Evolutionary conservation across 305 asterid genomes (phyloP).

Genomic region (Euphrasia arctica): DNA sequence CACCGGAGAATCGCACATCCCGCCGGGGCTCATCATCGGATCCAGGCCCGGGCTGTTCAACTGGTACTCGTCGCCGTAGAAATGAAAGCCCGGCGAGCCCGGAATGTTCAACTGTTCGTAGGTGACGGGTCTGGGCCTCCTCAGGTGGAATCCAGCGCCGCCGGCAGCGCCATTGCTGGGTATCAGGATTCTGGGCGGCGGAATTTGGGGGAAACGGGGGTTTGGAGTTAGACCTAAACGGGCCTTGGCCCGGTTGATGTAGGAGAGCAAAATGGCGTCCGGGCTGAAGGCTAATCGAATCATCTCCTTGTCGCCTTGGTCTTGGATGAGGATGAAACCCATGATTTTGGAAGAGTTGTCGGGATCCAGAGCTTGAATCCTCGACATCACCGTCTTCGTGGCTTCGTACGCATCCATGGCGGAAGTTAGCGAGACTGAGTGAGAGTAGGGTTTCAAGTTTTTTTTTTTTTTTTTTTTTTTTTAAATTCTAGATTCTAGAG

Average conservation of each 20-base stretch:
- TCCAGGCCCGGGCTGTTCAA: constrained; percentile 38
- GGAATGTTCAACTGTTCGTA: constrained; percentile 30
- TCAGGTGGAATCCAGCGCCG: constrained; percentile 44
- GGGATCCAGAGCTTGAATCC: constrained; percentile 31
- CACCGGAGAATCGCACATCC: constrained; percentile 59
- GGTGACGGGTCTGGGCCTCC: constrained; percentile 38
- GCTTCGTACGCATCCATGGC: constrained; percentile 7
- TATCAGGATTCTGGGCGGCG: background rate
- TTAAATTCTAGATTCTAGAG: no score
- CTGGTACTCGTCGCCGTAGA: constrained; percentile 36
- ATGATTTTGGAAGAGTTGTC: constrained; percentile 88
- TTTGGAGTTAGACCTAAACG: constrained; percentile 42
- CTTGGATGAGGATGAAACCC: constrained; percentile 58
- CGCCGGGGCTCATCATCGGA: constrained; percentile 73
- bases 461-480: no score
- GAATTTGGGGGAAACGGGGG: constrained; percentile 10
- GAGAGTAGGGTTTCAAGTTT: no score
- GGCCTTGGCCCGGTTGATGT: constrained; percentile 57
- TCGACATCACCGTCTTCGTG: constrained; percentile 3
- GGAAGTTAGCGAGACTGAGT: no score
- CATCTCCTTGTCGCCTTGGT: constrained; percentile 13
- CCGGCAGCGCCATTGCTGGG: background rate
- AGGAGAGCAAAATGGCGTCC: constrained; percentile 47
- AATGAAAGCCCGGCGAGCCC: constrained; percentile 21
- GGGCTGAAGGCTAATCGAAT: constrained; percentile 43